A percentile compares a stretch with the other conserved stretches of the same genome.
Conservation (phyloP, 2,329 filamentous ascomycete species). For the Xylariaceae sp. region DNA sequence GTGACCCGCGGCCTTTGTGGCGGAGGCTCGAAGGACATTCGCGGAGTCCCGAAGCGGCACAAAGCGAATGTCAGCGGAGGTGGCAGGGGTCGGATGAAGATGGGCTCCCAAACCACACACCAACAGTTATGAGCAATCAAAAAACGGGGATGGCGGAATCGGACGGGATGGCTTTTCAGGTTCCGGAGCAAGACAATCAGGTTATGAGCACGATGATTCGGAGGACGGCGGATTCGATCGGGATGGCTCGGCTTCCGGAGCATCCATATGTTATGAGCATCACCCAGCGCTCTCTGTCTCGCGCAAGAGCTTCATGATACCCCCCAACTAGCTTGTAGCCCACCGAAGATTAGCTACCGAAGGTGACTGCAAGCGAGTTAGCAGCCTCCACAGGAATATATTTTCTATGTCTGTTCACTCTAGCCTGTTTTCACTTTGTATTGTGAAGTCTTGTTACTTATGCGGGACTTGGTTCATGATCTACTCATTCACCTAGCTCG, state of each 20-base stretch:
- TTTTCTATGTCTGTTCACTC: conserved; percentile 8
- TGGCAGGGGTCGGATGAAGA: conserved; percentile 25
- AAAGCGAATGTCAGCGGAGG: conserved; percentile 20
- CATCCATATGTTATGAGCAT: conserved; percentile 22
- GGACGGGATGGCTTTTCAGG: conserved; percentile 16
- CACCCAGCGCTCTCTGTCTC: not conserved
- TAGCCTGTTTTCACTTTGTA: not conserved
- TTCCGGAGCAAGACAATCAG: conserved; percentile 18
- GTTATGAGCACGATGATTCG: conserved; percentile 21
- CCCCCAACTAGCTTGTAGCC: conserved; percentile 1
- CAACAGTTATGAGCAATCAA: conserved; percentile 18
- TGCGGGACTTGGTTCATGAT: not conserved
- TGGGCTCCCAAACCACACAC: not conserved
- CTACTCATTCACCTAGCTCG: no score
- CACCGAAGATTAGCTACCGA: conserved; percentile 21
- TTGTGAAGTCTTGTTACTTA: not conserved
- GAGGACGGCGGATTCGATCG: conserved; percentile 19
- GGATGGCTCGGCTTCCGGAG: conserved; percentile 24
- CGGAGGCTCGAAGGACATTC: conserved; percentile 16
- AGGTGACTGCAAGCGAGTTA: conserved; percentile 15
- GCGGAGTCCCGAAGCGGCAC: conserved; percentile 26
- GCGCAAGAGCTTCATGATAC: conserved; percentile 9
- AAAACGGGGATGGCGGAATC: conserved; percentile 15
- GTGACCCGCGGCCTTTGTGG: conserved; percentile 24
- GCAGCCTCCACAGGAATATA: conserved; percentile 24